phyloP scores from a whole-genome alignment of 2,329 filamentous ascomycete species.

The Colletotrichum trifolii region DNA sequence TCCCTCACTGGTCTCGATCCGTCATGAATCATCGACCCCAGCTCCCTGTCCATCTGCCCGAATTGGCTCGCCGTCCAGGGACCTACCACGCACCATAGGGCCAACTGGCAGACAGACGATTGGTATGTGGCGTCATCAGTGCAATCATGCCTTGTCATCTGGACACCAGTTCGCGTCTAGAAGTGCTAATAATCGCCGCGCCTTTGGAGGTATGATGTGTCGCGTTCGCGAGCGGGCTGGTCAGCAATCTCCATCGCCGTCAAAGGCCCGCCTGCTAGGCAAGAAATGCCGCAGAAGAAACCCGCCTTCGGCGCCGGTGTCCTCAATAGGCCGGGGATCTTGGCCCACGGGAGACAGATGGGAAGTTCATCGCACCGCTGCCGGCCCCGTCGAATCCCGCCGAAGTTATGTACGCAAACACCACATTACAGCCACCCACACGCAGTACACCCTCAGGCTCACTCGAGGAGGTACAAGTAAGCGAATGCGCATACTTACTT shows the following conservation, averaged over 20 bases:
- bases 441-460: too few species aligned
- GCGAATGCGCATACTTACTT: too few species aligned
- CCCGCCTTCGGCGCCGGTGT: constrained; percentile 32
- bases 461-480: too few species aligned
- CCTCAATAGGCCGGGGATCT: constrained; percentile 17
- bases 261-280: background rate
- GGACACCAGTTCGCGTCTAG: constrained; percentile 14
- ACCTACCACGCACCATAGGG: constrained; percentile 17
- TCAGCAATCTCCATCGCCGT: constrained; percentile 2
- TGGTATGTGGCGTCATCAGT: constrained; percentile 28
- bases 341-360: constrained; percentile 14
- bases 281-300: background rate
- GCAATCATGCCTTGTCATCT: constrained; percentile 21
- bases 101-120: constrained; percentile 12
- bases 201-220: background rate
- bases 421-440: too few species aligned
- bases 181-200: constrained; percentile 4
- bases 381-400: constrained; percentile 24
- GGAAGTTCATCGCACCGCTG: constrained; percentile 12
- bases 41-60: constrained; percentile 24
- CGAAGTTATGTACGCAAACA: constrained; percentile 19
- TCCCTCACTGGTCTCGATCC: constrained; percentile 1
- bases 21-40: constrained; percentile 34
- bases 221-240: background rate
- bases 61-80: constrained; percentile 22